Evolutionary conservation across 129 eudicot genomes (phyloP), one percentile per base, ranked within the genome.

Genomic region (Flaveria bidentis): DNA sequence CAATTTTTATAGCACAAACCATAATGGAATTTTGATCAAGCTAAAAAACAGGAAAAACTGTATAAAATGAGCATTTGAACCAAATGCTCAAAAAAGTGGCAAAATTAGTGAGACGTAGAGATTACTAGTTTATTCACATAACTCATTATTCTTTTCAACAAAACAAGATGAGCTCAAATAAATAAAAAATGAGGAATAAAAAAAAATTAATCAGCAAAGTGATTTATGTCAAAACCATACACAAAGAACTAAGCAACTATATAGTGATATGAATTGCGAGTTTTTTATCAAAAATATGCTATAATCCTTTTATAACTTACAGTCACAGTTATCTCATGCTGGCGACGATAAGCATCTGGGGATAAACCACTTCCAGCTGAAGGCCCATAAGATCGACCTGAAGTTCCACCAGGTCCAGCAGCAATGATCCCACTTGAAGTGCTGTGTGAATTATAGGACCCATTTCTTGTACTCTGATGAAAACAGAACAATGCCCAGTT

Each of bases 321-420:
- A 3, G 91, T 76, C 10, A 91, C 98, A 62, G 90, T 84, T 67
- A 94, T 94, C 82, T 94, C 98, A 88, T 94, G 97, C 41, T 69
- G 84, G 36, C 83, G 81, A 12, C 97, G 87, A 79, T 91, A 94
- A 36, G 88, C 82, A 62, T 89, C 98, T 4, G 93, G 80, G 16
- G 98, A 88, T 72, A 86, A 71, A 74, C 86, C 87, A 86, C 76
- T 81, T 55, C 82, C 91, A 76, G 53, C 81, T 71, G 86, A 66
- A 26, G 85, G 52, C 57, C 69, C 79, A 26, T 72, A 36, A 58
- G 76, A 82, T 77, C 69, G 76, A 36, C 76, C 77, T 55, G 86
- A 82, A 70, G 64, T 18, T 25, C 67, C 74, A 42, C 74, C 84
- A 49, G 78, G 73, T 28, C 28, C 82, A 46, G 81, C 84, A 86